Base-by-base conservation (phyloP, 1,284 basidiomycete species). In the Rhodotorula sp. region DNA sequence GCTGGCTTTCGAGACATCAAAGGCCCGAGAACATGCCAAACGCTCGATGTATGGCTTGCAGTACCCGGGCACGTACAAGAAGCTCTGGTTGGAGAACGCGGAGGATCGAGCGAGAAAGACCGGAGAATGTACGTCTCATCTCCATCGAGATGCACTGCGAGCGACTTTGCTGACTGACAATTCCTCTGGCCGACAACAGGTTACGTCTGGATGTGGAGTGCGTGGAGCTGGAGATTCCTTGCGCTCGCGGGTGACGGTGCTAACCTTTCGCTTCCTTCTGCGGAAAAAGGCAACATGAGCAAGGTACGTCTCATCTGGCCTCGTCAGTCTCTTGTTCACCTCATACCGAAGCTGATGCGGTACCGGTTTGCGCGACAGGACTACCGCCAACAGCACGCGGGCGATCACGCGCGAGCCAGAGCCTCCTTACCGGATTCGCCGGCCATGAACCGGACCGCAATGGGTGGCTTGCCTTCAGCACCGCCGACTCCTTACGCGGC, bases 131-230 rank as follows among this genome's bases (percentile, higher is more conserved):
- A 39, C n/a, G 67, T 54, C n/a, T 4, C 39, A 14, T 1, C 39
- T 43, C 39, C 10, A 43, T 43, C 39, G 1, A 43, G 39, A 43
- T 14, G 39, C 39, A 7, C 8, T 10, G 39, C 39, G 12, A 43
- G 10, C 39, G 39, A 14, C 39, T 43, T 43, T 3, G 10, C 39
- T 43, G 39, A 43, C 10, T 43, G 39, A 43, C 18, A 14, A 18
- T 48, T 23, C 16, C 7, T 14, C 3, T 34, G 16, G 31, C 4
- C 47, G 3, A 2, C 1, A 2, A 0, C 57, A 59, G 65, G 20
- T 5, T 52, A 70, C 26, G n/a, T 54, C 10, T 70, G 69, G 69
- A 20, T 48, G 2, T 70, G 69, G 69, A 47, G 69, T 67, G 57
- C 48, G 69, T 62, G 2, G 2, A 6, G 23, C 18, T 26, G 3